Conservation (phyloP, 2,329 filamentous ascomycete genomes). For the Juglanconis oblonga region DNA sequence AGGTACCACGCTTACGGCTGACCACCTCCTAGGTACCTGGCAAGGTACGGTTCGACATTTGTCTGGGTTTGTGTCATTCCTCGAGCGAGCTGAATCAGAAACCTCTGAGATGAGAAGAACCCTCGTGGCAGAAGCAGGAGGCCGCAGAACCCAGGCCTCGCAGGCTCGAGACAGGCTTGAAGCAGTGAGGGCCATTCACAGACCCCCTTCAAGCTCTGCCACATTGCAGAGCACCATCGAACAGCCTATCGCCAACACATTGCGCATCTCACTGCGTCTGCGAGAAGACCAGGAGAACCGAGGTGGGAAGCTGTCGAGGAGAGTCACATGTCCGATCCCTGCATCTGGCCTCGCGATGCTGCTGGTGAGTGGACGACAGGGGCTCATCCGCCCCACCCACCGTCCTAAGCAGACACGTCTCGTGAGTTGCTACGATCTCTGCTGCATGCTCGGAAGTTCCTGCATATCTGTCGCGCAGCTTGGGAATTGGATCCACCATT, state of each 20-base stretch:
- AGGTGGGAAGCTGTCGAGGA: not conserved
- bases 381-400: not conserved
- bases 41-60: not conserved
- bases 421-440: conserved; percentile 4
- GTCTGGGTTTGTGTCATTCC: not conserved
- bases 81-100: not conserved
- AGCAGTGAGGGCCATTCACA: not conserved
- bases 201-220: conserved; percentile 1
- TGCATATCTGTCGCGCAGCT: conserved; percentile 16
- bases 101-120: not conserved
- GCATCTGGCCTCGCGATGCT: conserved; percentile 4
- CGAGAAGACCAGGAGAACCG: not conserved
- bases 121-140: not conserved
- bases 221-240: not conserved
- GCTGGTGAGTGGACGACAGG: conserved; percentile 1
- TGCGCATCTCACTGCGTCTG: not conserved
- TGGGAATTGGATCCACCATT: conserved; percentile 2
- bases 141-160: not conserved
- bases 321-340: not conserved
- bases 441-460: not conserved
- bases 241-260: not conserved
- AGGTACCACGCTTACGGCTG: not conserved
- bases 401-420: not conserved
- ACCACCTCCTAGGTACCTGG: not conserved
- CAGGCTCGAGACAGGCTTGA: conserved; percentile 5